Conservation (phyloP, 2,329 filamentous ascomycete species). For the Aotearoamyces nothofagi region DNA sequence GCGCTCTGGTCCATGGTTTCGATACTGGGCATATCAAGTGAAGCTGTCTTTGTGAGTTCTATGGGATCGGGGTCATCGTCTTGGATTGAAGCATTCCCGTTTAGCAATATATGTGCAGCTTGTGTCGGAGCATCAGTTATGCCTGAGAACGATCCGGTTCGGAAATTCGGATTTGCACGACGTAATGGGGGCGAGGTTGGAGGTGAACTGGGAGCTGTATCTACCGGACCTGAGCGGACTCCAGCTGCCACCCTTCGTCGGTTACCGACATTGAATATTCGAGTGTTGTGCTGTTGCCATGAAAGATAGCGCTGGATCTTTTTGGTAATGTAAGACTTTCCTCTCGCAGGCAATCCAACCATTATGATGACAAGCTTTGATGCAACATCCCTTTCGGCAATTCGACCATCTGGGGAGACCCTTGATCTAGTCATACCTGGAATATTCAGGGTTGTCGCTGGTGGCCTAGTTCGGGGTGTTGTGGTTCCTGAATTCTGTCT, state of each 20-base stretch:
- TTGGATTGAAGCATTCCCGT: constrained; percentile 23
- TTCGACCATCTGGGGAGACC: constrained; percentile 88
- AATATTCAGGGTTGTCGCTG: constrained; percentile 92
- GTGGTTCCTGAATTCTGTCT: constrained; percentile 61
- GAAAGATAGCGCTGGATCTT: constrained; percentile 91
- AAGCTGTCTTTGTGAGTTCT: background rate
- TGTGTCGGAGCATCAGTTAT: constrained; percentile 25
- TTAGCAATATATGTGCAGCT: constrained; percentile 41
- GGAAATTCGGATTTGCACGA: constrained; percentile 4
- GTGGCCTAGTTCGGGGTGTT: constrained; percentile 63
- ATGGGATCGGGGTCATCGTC: constrained; percentile 5
- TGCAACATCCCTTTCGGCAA: constrained; percentile 84
- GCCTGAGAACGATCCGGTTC: constrained; percentile 7
- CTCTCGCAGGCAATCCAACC: constrained; percentile 88
- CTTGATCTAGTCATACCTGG: constrained; percentile 91
- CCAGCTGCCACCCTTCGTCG: constrained; percentile 68
- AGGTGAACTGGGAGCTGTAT: constrained; percentile 12
- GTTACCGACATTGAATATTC: constrained; percentile 96
- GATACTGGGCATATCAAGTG: constrained; percentile 12
- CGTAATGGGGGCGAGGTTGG: constrained; percentile 13
- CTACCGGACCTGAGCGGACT: constrained; percentile 19
- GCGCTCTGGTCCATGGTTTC: constrained; percentile 73
- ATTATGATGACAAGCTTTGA: constrained; percentile 96
- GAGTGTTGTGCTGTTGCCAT: constrained; percentile 92
- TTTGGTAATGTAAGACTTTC: constrained; percentile 98